Evolutionary conservation across 108 stramenopile species (phyloP).

Genomic region (Seminavis robusta): DNA sequence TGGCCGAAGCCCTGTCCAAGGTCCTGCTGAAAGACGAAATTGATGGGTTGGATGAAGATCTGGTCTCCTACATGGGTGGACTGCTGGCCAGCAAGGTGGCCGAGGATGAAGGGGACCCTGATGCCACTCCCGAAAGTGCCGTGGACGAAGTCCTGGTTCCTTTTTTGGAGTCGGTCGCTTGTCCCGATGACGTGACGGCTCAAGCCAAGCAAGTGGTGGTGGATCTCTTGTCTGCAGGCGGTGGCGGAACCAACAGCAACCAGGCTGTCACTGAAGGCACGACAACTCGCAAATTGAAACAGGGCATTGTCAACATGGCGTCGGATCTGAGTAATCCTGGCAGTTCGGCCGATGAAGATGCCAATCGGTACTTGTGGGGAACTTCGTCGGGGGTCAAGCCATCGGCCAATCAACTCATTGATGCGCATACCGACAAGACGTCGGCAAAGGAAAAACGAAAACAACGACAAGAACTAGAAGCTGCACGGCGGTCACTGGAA

Average conservation of each 20-base stretch:
- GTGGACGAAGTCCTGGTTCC: conserved; percentile 62
- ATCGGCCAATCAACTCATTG: conserved; percentile 64
- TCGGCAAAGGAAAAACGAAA: conserved; percentile 79
- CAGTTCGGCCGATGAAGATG: conserved; percentile 47
- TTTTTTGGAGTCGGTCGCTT: conserved; percentile 60
- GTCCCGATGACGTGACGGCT: conserved; percentile 35
- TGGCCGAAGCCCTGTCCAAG: conserved; percentile 3
- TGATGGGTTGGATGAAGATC: conserved; percentile 46
- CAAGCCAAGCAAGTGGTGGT: conserved; percentile 33
- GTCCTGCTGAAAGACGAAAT: conserved; percentile 17
- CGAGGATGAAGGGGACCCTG: conserved; percentile 15
- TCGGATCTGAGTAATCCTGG: conserved; percentile 44
- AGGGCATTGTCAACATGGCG: conserved; percentile 70
- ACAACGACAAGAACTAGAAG: conserved; percentile 66
- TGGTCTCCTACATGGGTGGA: conserved; percentile 66
- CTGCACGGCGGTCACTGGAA: conserved; percentile 48
- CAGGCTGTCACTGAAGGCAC: not conserved
- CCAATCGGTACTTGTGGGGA: conserved; percentile 65
- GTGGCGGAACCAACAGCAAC: not conserved
- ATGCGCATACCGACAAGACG: conserved; percentile 63
- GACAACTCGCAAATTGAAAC: conserved; percentile 45
- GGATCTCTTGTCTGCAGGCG: conserved; percentile 1
- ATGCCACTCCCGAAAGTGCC: conserved; percentile 13
- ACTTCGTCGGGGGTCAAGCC: conserved; percentile 57
- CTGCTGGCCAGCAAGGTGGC: conserved; percentile 35